Percentiles rank a stretch among this genome's conserved stretches.
Evolutionary conservation across 2,329 filamentous ascomycete species (phyloP).

Genomic region (Botrytis pseudocinerea): DNA sequence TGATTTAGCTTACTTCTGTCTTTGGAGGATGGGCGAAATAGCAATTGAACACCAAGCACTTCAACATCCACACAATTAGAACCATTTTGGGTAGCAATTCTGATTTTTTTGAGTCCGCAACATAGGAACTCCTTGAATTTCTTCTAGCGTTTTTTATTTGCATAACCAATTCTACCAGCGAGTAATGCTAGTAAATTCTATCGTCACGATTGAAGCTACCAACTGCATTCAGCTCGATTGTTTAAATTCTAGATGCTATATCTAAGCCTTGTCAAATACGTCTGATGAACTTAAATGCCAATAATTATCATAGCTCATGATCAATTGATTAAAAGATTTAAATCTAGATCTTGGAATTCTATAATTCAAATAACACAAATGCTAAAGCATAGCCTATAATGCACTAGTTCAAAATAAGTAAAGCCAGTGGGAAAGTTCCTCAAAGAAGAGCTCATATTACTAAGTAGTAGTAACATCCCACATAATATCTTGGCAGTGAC

Average conservation of each 20-base stretch:
- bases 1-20: neutral
- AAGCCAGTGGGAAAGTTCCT: neutral
- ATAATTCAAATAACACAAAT: neutral
- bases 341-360: neutral
- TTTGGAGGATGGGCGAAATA: neutral
- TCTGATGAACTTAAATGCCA: neutral
- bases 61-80: neutral
- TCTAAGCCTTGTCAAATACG: neutral
- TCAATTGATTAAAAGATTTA: neutral
- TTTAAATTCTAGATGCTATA: neutral
- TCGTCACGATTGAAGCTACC: neutral
- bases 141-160: neutral
- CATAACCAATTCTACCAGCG: neutral
- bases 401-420: neutral
- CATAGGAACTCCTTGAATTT: no score
- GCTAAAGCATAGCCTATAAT: neutral
- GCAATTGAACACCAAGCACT: neutral
- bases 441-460: neutral
- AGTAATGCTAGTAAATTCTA: neutral
- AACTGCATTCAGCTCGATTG: neutral
- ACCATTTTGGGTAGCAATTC: neutral
- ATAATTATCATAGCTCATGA: neutral
- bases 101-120: neutral
- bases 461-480: neutral
- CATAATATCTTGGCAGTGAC: neutral